Conservation (phyloP, 345 rosid species). For the Sisymbrium altissimum region DNA sequence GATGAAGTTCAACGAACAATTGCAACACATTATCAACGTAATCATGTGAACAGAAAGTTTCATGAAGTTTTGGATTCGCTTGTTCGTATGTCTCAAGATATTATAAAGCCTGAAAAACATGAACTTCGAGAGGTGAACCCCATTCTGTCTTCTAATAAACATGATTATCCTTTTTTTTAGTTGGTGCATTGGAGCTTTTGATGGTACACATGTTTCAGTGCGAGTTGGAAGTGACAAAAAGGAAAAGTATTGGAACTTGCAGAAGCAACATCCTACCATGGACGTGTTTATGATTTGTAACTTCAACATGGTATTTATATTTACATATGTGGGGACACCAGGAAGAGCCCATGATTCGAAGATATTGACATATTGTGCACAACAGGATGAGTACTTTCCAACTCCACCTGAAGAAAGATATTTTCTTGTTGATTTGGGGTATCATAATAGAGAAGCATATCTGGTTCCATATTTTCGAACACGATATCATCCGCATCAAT, state of each 20-base stretch:
- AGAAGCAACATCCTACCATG: not conserved
- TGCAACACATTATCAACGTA: not conserved
- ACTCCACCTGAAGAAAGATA: too few species aligned
- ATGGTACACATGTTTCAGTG: not conserved
- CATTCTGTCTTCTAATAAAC: not conserved
- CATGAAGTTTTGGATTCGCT: not conserved
- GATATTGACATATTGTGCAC: not conserved
- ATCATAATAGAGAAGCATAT: too few species aligned
- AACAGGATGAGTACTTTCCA: not conserved
- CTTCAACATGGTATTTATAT: conserved; percentile 1
- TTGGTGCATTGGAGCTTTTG: not conserved
- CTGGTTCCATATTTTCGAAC: too few species aligned
- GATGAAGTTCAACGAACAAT: conserved; percentile 5
- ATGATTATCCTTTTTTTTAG: not conserved
- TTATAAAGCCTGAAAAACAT: not conserved
- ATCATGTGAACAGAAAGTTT: not conserved
- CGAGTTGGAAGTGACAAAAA: not conserved
- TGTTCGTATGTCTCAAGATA: not conserved
- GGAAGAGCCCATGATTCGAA: not conserved
- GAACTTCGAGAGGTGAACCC: not conserved
- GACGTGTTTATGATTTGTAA: not conserved
- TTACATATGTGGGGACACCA: not conserved
- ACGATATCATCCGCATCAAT: not conserved
- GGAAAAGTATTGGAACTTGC: not conserved
- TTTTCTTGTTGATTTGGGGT: too few species aligned